Evolutionary conservation across 768 basidiomycete genomes (phyloP), one percentile per base, ranked within the genome.

Genomic region (Boletus fagicola): DNA sequence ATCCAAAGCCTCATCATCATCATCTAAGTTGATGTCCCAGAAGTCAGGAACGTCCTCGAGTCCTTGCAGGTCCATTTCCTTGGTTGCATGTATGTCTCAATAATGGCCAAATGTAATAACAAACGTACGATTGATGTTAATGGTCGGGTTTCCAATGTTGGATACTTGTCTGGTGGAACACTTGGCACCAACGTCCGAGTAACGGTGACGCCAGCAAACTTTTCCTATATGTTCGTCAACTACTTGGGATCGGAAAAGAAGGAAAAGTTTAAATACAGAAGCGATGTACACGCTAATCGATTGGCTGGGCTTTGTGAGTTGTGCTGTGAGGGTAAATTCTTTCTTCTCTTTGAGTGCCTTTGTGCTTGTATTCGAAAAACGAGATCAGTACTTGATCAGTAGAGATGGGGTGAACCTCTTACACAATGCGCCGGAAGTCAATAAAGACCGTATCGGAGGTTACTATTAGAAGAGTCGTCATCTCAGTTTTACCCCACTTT

Each of bases 361-460:
- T 2, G 89, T 92, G 12, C 92, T 94, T 64, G 18, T 9, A 36
- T 45, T 45, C 18, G 62, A 50, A 28, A 15, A 53, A 30, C 7
- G 10, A 30, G 9, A 31, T 69, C n/a, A 67, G 45, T 13, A 20
- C 1, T 30, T 40, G 35, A 26, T 52, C 8, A 38, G n/a, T 15
- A 33, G 26, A 26, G 42, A 61, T n/a, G 8, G 39, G 9, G 4
- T 38, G 33, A 60, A n/a, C 4, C 11, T 65, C 79, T 62, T 63
- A 93, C 93, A 81, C 77, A 44, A 90, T 89, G 22, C 89, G 82
- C 31, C 92, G 85, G 67, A 88, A 94, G 66, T 93, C 90, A 55
- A 96, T 71, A 51, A 87, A 84, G 24, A 81, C 79, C 63, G 83
- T 72, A 67, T 93, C 92, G 1, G 90, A 92, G 0, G 87, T 90